phyloP scores from a whole-genome alignment of 78 protist species.

The Polysphondylium violaceum region DNA sequence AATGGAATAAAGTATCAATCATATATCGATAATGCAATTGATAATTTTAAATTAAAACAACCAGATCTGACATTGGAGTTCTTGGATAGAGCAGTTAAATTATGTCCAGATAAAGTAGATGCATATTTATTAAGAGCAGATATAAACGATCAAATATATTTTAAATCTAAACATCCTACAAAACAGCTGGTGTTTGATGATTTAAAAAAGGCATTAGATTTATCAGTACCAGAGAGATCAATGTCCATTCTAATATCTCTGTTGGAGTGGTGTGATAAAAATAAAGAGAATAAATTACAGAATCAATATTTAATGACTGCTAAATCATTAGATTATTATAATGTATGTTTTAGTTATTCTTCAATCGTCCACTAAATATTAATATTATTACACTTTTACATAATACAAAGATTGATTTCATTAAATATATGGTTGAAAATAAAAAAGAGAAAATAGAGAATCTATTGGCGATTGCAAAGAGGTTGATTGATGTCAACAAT shows the following conservation, averaged over 20 bases:
- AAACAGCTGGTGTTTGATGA: too few species aligned
- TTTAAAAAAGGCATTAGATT: not conserved
- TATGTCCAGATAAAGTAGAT: not conserved
- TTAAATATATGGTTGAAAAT: too few species aligned
- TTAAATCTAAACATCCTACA: not conserved
- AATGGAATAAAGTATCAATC: too few species aligned
- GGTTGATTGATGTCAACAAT: not conserved
- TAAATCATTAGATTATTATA: not conserved
- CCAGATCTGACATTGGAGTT: not conserved
- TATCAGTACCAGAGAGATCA: not conserved
- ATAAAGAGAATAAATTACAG: not conserved
- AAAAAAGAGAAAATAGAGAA: too few species aligned
- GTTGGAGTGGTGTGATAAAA: not conserved
- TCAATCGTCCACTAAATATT: too few species aligned
- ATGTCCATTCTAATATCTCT: not conserved
- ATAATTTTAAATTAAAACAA: too few species aligned
- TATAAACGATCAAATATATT: not conserved
- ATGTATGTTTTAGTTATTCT: too few species aligned
- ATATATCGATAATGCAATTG: not conserved
- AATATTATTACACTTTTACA: too few species aligned
- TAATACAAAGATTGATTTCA: too few species aligned
- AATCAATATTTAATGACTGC: too few species aligned
- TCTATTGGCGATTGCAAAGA: too few species aligned
- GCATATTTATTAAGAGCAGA: not conserved
- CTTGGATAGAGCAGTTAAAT: not conserved